Evolutionary conservation across 2,329 filamentous ascomycete species (phyloP).

Genomic region (Monilinia vaccinii-corymbosi): DNA sequence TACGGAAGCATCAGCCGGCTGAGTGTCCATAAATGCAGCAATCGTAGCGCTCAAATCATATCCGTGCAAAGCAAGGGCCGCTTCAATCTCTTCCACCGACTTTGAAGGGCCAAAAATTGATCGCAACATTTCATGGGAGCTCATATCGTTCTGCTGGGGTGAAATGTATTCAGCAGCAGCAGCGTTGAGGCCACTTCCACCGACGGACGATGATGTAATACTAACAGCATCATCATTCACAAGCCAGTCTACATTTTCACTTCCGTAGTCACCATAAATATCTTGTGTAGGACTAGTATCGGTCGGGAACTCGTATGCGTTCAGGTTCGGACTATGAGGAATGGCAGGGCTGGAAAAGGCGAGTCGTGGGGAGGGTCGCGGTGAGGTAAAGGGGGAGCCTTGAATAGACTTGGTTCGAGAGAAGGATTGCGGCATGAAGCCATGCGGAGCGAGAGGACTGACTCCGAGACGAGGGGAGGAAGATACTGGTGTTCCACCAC

Average conservation of each 20-base stretch:
- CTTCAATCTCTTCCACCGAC: slow-evolving; percentile 89
- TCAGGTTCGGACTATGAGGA: slow-evolving; percentile 86
- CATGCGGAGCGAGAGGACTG: slow-evolving; percentile 75
- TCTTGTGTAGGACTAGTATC: slow-evolving; percentile 74
- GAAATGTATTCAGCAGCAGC: slow-evolving; percentile 72
- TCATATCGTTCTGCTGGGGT: slow-evolving; percentile 75
- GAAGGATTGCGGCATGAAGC: slow-evolving; percentile 72
- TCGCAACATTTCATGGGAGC: slow-evolving; percentile 92
- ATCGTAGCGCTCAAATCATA: slow-evolving; percentile 94
- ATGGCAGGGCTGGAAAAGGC: slow-evolving; percentile 84
- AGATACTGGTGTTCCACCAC: slow-evolving; percentile 62
- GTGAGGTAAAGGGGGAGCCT: slow-evolving; percentile 87
- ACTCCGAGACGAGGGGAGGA: slow-evolving; percentile 76
- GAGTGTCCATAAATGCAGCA: slow-evolving; percentile 73
- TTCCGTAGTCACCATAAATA: slow-evolving; percentile 82
- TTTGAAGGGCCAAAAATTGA: slow-evolving; percentile 85
- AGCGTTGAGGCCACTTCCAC: slow-evolving; percentile 63
- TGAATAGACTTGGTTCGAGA: slow-evolving; percentile 67
- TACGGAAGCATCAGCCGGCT: slow-evolving; percentile 41
- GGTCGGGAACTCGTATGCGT: slow-evolving; percentile 87
- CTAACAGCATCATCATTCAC: slow-evolving; percentile 78
- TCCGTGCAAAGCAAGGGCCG: slow-evolving; percentile 77
- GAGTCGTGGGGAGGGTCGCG: slow-evolving; percentile 82
- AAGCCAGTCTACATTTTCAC: slow-evolving; percentile 94
- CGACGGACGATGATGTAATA: slow-evolving; percentile 64